Evolutionary conservation across 441 rosid genomes (phyloP), one percentile per base, ranked within the genome.

Genomic region (Corymbia citriodora): DNA sequence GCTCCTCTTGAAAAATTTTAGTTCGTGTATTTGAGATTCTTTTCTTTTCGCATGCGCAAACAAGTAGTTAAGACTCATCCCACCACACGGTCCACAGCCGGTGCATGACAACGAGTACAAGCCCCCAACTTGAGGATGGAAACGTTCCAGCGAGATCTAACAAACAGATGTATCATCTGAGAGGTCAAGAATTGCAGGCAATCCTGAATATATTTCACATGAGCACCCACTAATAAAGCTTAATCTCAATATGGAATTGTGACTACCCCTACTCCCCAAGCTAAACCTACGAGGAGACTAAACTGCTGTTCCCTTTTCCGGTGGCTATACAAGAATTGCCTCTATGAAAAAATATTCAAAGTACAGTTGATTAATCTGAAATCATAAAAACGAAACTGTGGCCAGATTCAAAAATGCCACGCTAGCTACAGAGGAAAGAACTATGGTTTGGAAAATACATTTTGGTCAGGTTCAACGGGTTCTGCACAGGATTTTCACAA

Each of bases 401-500:
- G 85, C 52, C n/a, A 45, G 85, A 79, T 79, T 79, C 2, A 13
- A 79, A 79, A 79, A 45, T 45, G 85, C 85, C 85, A 74, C 50
- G 15, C 82, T 72, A 79, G 85, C 85, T 79, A 79, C 85, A 45
- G 85, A 79, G 85, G 85, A 79, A 45, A 79, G 23, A 79, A 79
- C 85, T 79, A 79, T 8, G 52, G 52, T 79, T 48, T 45, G 70
- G 87, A 79, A 53, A 91, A 89, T 85, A 87, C 90, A 92, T 89
- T 92, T 88, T 89, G 90, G 90, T 88, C 31, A 63, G 86, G 89
- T 13, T 40, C 55, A 87, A 54, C 23, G 85, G 40, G 91, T 81
- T 90, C 92, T 92, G 94, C 93, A 91, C 92, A 82, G 65, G 92
- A 87, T 90, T 90, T 89, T 89, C 87, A 87, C 61, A 54, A 59